Evolutionary conservation across 2,329 filamentous ascomycete species (phyloP).

Genomic region (Stromatinia cepivora): DNA sequence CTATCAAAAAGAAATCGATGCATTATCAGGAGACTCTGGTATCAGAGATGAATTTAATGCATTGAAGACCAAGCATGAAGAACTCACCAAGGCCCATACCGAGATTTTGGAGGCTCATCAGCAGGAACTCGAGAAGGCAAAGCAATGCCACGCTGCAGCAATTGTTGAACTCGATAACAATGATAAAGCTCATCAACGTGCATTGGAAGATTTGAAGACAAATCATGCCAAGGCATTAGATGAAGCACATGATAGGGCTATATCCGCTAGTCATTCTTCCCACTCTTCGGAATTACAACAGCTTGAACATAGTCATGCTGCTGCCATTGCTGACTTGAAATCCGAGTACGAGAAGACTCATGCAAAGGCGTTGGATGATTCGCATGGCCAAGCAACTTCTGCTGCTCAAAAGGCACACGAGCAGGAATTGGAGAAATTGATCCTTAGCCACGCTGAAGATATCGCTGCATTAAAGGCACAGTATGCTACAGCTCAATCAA

Average conservation of each 20-base stretch:
- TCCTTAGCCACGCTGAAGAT: constrained; percentile 53
- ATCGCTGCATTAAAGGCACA: constrained; percentile 47
- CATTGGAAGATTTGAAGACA: constrained; percentile 55
- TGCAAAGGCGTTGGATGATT: constrained; percentile 57
- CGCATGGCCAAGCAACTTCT: constrained; percentile 52
- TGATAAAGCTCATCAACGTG: constrained; percentile 54
- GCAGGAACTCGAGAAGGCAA: constrained; percentile 33
- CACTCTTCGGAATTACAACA: constrained; percentile 53
- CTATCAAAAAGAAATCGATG: constrained; percentile 65
- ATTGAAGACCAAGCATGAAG: constrained; percentile 57
- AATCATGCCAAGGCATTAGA: constrained; percentile 61
- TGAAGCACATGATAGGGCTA: constrained; percentile 52
- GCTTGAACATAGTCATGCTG: constrained; percentile 55
- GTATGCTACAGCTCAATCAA: constrained; percentile 51
- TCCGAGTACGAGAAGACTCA: constrained; percentile 50
- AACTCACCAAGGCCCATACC: constrained; percentile 44
- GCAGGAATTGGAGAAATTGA: constrained; percentile 54
- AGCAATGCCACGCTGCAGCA: constrained; percentile 36
- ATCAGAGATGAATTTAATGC: constrained; percentile 65
- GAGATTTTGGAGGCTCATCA: constrained; percentile 30
- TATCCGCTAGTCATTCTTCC: constrained; percentile 50
- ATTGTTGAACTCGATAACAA: constrained; percentile 45
- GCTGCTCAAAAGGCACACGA: constrained; percentile 51
- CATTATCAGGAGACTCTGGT: constrained; percentile 61
- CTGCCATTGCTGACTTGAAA: constrained; percentile 46